Evolutionary conservation across 2,329 filamentous ascomycete genomes (phyloP).

Genomic region (Monosporascus sp.): DNA sequence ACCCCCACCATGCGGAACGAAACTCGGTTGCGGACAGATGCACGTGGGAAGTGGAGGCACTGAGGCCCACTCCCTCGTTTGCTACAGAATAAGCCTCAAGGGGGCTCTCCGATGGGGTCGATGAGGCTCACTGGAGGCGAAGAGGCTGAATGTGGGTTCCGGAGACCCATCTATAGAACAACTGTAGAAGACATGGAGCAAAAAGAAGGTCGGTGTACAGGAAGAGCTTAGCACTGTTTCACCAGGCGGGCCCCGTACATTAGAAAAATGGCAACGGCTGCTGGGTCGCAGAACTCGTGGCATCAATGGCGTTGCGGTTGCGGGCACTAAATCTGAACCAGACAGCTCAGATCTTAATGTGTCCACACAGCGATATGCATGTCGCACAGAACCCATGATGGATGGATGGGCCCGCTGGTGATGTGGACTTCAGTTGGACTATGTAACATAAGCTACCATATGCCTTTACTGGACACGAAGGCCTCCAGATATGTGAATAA

Average conservation of each 20-base stretch:
- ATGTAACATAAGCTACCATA: background rate
- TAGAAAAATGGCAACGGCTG: background rate
- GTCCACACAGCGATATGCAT: background rate
- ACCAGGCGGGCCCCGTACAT: background rate
- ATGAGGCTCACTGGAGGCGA: background rate
- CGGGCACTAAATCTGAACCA: background rate
- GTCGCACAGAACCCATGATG: background rate
- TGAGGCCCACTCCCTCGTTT: background rate
- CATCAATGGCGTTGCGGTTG: background rate
- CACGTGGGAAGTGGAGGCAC: background rate
- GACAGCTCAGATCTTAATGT: background rate
- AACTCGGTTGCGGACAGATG: background rate
- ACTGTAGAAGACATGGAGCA: constrained; percentile 1
- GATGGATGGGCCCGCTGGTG: background rate
- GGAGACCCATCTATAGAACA: constrained; percentile 3
- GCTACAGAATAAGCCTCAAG: background rate
- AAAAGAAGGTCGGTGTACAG: background rate
- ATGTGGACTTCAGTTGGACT: background rate
- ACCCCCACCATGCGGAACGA: background rate
- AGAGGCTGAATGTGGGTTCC: background rate
- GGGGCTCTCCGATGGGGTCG: background rate
- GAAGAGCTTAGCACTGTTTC: background rate
- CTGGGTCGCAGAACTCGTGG: background rate
- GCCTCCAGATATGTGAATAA: too few species aligned
- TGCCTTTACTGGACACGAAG: background rate